Evolutionary conservation across 306 rosid species (phyloP).

Genomic region (Mimosa bimucronata): DNA sequence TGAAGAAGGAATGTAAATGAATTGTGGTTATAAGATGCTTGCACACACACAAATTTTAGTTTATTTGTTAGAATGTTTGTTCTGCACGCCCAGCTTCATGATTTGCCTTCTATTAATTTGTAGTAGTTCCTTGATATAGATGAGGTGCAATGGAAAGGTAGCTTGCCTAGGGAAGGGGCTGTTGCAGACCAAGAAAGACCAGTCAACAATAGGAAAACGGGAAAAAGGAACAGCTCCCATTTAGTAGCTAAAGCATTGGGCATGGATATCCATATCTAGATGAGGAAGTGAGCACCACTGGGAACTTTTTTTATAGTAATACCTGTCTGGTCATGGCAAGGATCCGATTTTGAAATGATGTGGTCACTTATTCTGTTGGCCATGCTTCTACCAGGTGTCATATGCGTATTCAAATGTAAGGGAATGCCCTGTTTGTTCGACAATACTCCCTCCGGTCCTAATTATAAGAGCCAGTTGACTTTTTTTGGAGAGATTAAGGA

Average conservation of each 20-base stretch:
- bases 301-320: slow-evolving; percentile 63
- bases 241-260: slow-evolving; percentile 66
- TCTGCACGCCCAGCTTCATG: background rate
- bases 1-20: slow-evolving; percentile 10
- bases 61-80: background rate
- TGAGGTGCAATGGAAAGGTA: slow-evolving; percentile 11
- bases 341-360: slow-evolving; percentile 83
- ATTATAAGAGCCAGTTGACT: too few species aligned
- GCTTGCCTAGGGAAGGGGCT: background rate
- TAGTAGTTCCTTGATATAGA: slow-evolving; percentile 31
- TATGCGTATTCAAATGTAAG: slow-evolving; percentile 52
- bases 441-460: too few species aligned
- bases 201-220: slow-evolving; percentile 5
- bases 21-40: slow-evolving; percentile 18
- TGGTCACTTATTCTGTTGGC: slow-evolving; percentile 94
- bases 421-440: slow-evolving; percentile 83
- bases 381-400: slow-evolving; percentile 65
- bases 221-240: slow-evolving; percentile 36
- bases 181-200: slow-evolving; percentile 25
- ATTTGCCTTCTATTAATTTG: slow-evolving; percentile 20
- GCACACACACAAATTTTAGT: background rate
- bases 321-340: slow-evolving; percentile 59
- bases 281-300: slow-evolving; percentile 34
- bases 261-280: slow-evolving; percentile 41
- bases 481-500: too few species aligned